phyloP scores from a whole-genome alignment of 1,139 yeast species.

The Candida sp. region DNA sequence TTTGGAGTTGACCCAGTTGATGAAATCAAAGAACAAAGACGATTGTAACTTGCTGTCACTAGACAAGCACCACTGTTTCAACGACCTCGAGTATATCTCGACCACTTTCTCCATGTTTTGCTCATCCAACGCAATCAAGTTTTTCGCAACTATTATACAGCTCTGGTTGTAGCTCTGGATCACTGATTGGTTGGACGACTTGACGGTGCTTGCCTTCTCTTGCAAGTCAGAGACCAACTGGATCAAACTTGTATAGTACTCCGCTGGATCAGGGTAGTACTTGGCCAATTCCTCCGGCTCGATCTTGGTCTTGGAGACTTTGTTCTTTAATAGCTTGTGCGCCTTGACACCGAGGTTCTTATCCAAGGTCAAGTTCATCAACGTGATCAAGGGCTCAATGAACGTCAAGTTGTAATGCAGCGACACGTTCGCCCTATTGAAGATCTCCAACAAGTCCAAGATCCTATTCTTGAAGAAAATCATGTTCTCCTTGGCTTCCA shows the following conservation, averaged over 20 bases:
- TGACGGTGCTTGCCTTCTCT: constrained; percentile 43
- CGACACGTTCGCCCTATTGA: constrained; percentile 49
- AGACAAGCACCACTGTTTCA: constrained; percentile 64
- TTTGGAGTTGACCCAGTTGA: constrained; percentile 75
- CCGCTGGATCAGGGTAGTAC: constrained; percentile 21
- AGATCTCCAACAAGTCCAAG: constrained; percentile 75
- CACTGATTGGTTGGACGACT: constrained; percentile 54
- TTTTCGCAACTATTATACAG: constrained; percentile 65
- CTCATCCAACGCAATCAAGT: constrained; percentile 43
- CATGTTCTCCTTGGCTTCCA: constrained; percentile 81
- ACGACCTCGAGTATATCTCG: constrained; percentile 57
- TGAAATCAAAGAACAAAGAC: constrained; percentile 73
- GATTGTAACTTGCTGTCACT: constrained; percentile 56
- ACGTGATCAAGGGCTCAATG: constrained; percentile 60
- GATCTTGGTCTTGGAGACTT: constrained; percentile 59
- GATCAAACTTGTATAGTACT: constrained; percentile 21
- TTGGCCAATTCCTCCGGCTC: constrained; percentile 21
- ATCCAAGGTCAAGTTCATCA: constrained; percentile 72
- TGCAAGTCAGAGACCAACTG: constrained; percentile 35
- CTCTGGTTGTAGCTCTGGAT: constrained; percentile 62
- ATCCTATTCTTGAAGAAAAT: constrained; percentile 79
- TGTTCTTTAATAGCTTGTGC: constrained; percentile 68
- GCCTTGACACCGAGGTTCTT: constrained; percentile 74
- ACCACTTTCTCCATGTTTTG: constrained; percentile 41
- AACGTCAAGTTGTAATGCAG: constrained; percentile 47